These are phyloP conservation scores for Penicillium paneum DNA, from an alignment of 2,329 filamentous ascomycete species.

Conservation along the genomic window DNA sequence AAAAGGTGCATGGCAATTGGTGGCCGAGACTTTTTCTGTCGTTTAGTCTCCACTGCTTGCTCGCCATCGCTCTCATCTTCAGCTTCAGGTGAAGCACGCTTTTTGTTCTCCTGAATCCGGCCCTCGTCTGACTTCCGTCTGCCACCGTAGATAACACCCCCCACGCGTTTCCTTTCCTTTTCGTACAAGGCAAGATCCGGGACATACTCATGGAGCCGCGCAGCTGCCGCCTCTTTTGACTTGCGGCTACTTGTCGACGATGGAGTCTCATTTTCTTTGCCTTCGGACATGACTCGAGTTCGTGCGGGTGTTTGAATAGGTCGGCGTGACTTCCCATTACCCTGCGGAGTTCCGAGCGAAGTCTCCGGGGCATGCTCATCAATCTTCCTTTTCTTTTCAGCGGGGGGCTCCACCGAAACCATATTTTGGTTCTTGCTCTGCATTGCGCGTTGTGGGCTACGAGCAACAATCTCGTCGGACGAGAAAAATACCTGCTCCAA, in stretches of 20 bases:
- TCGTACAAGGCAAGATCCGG: conserved; percentile 87
- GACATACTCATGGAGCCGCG: conserved; percentile 71
- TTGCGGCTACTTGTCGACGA: conserved; percentile 73
- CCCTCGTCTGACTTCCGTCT: conserved; percentile 46
- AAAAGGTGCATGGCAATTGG: conserved; percentile 72
- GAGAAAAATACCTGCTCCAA: conserved; percentile 68
- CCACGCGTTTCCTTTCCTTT: conserved; percentile 83
- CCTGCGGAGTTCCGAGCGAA: conserved; percentile 26
- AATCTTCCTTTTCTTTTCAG: conserved; percentile 20
- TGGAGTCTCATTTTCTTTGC: conserved; percentile 83
- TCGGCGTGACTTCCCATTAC: conserved; percentile 29
- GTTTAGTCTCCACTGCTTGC: conserved; percentile 60
- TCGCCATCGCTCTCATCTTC: conserved; percentile 51
- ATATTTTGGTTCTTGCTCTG: conserved; percentile 37
- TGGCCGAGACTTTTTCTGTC: conserved; percentile 59
- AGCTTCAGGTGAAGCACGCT: conserved; percentile 46
- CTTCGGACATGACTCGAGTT: conserved; percentile 52
- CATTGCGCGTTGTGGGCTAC: conserved; percentile 30
- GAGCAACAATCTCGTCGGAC: conserved; percentile 24
- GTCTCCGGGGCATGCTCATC: conserved; percentile 17
- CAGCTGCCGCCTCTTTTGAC: conserved; percentile 81
- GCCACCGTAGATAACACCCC: conserved; percentile 61
- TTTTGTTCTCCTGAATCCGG: conserved; percentile 37
- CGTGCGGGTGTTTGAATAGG: conserved; percentile 53
- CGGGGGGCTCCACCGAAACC: conserved; percentile 22